Percentiles rank a stretch among this genome's conserved stretches.
These are phyloP conservation scores for Penicillium sp. DNA, from an alignment of 2,329 filamentous ascomycete genomes.

Conservation along the genomic window DNA sequence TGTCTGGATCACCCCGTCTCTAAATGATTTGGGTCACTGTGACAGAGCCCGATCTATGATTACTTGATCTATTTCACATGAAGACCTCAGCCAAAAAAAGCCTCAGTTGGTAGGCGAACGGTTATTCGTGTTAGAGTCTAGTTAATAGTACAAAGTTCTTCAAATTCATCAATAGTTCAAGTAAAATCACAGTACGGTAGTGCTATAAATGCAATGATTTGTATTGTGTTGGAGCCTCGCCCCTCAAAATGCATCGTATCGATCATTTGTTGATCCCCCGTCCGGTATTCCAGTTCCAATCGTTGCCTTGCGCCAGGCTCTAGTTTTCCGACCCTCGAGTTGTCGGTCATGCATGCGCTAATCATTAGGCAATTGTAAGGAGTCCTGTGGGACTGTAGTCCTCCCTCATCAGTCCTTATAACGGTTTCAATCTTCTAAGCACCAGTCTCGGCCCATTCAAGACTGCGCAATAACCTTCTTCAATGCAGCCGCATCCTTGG, in stretches of 20 bases:
- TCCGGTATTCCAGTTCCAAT: not conserved
- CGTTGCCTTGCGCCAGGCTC: not conserved
- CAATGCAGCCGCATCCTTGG: constrained; percentile 57
- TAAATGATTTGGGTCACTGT: too few species aligned
- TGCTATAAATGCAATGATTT: not conserved
- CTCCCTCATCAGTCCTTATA: not conserved
- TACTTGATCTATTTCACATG: too few species aligned
- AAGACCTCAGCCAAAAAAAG: too few species aligned
- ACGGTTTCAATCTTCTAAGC: not conserved
- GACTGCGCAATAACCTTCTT: constrained; percentile 47
- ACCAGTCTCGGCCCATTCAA: not conserved
- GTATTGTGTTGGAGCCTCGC: not conserved
- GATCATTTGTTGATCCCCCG: not conserved
- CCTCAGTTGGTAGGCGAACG: too few species aligned
- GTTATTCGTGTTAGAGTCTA: too few species aligned
- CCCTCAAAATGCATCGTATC: not conserved
- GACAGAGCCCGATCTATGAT: too few species aligned
- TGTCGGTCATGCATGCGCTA: not conserved
- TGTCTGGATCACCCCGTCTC: too few species aligned
- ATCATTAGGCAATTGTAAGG: not conserved
- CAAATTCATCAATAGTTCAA: not conserved
- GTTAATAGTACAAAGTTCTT: not conserved
- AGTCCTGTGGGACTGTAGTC: not conserved
- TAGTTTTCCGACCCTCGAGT: not conserved
- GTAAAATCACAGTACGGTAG: not conserved